These are phyloP conservation scores for Saposhnikovia divaricata DNA, from an alignment of 129 eudicot species.

Conservation along the genomic window DNA sequence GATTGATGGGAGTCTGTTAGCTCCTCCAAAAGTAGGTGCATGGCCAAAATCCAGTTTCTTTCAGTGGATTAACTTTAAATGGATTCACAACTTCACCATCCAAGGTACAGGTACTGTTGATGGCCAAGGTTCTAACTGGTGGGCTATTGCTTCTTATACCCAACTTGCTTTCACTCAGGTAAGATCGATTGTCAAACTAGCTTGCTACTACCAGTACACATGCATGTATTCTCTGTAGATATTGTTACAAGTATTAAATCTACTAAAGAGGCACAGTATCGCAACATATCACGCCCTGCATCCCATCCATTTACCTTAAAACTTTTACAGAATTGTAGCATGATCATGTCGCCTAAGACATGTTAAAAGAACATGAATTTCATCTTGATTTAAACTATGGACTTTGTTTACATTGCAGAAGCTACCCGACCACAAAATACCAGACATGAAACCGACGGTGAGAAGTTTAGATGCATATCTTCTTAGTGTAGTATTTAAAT, in stretches of 20 bases:
- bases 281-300: no score
- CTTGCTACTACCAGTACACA: not conserved
- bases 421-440: conserved; percentile 22
- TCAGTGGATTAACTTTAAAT: conserved; percentile 86
- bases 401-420: conserved; percentile 15
- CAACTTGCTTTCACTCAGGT: conserved; percentile 16
- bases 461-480: not conserved
- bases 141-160: conserved; percentile 32
- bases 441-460: conserved; percentile 74
- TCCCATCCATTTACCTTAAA: no score
- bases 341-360: no score
- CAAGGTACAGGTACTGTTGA: conserved; percentile 73
- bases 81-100: conserved; percentile 73
- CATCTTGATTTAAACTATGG: not conserved
- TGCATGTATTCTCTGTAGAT: conserved; percentile 40
- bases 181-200: not conserved
- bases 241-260: no score
- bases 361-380: not conserved
- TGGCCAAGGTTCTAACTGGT: conserved; percentile 88
- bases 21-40: conserved; percentile 46
- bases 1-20: conserved; percentile 74
- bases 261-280: no score
- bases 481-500: not conserved
- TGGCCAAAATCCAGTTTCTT: conserved; percentile 70
- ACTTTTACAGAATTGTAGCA: no score